These are phyloP conservation scores for Prunus salicina DNA, from an alignment of 306 rosid genomes.

Conservation along the genomic window DNA sequence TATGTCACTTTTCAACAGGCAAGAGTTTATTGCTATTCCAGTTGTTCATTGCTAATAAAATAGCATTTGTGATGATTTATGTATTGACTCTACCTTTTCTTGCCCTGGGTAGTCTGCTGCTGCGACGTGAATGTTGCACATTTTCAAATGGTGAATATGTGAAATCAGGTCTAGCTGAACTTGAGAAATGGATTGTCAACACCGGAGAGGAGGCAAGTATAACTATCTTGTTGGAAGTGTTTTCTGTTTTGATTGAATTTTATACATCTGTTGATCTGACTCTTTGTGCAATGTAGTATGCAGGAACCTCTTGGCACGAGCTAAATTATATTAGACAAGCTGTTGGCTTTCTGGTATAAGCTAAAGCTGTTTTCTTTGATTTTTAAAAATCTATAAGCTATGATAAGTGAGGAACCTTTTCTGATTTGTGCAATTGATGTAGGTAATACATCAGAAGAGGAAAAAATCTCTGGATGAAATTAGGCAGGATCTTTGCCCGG, in stretches of 20 bases:
- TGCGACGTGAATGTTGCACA: constrained; percentile 96
- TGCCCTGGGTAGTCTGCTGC: constrained; percentile 60
- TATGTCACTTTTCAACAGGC: constrained; percentile 95
- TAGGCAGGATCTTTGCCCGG: constrained; percentile 94
- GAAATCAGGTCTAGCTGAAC: constrained; percentile 91
- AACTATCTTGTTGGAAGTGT: not conserved
- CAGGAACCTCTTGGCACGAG: constrained; percentile 98
- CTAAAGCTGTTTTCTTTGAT: constrained; percentile 17
- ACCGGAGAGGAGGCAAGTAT: constrained; percentile 71
- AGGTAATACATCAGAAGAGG: constrained; percentile 98
- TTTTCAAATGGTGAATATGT: constrained; percentile 98
- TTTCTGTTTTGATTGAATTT: constrained; percentile 2
- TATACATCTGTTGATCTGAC: constrained; percentile 13
- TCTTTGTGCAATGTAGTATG: constrained; percentile 56
- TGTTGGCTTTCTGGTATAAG: constrained; percentile 91
- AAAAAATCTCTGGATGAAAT: constrained; percentile 89
- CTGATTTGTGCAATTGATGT: constrained; percentile 27
- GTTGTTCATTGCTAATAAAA: constrained; percentile 1
- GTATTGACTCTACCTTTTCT: constrained; percentile 21
- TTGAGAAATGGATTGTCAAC: constrained; percentile 90
- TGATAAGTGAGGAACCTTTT: constrained; percentile 7
- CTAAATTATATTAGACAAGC: constrained; percentile 94
- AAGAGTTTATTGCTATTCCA: constrained; percentile 25
- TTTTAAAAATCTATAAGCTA: not conserved
- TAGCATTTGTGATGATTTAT: not conserved